phyloP scores from a whole-genome alignment of 2,329 filamentous ascomycete genomes.

The Ophiostoma quercus region DNA sequence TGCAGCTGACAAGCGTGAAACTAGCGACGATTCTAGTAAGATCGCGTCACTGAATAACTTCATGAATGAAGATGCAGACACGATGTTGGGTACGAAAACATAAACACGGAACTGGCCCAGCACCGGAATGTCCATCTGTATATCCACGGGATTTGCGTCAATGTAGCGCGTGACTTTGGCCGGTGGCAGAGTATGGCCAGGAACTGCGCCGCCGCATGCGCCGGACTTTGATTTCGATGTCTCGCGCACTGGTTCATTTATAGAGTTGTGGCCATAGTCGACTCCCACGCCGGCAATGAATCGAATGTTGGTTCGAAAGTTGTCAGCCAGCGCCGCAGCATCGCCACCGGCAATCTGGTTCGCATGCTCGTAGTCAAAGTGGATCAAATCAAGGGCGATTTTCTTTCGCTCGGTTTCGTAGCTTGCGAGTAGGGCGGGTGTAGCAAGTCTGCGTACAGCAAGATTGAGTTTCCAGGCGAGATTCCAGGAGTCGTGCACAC shows the following conservation, averaged over 20 bases:
- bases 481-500: slow-evolving; percentile 58
- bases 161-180: slow-evolving; percentile 68
- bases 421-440: slow-evolving; percentile 50
- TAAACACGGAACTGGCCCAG: slow-evolving; percentile 75
- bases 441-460: slow-evolving; percentile 50
- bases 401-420: slow-evolving; percentile 60
- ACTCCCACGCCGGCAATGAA: slow-evolving; percentile 65
- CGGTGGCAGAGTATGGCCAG: slow-evolving; percentile 55
- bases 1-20: slow-evolving; percentile 53
- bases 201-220: slow-evolving; percentile 39
- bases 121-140: slow-evolving; percentile 72
- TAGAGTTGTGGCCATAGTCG: slow-evolving; percentile 47
- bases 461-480: slow-evolving; percentile 57
- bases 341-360: slow-evolving; percentile 51
- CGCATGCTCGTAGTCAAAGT: slow-evolving; percentile 48
- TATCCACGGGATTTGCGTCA: slow-evolving; percentile 70
- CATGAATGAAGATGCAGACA: slow-evolving; percentile 52
- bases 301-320: slow-evolving; percentile 59
- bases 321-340: slow-evolving; percentile 52
- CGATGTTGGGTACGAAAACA: slow-evolving; percentile 60
- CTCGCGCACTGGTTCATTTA: slow-evolving; percentile 38
- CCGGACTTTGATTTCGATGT: neutral
- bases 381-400: slow-evolving; percentile 54
- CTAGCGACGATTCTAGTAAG: slow-evolving; percentile 45
- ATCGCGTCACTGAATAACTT: slow-evolving; percentile 52